Conservation (phyloP, 139 green algal genomes). For the Diplosphaera chodatii region DNA sequence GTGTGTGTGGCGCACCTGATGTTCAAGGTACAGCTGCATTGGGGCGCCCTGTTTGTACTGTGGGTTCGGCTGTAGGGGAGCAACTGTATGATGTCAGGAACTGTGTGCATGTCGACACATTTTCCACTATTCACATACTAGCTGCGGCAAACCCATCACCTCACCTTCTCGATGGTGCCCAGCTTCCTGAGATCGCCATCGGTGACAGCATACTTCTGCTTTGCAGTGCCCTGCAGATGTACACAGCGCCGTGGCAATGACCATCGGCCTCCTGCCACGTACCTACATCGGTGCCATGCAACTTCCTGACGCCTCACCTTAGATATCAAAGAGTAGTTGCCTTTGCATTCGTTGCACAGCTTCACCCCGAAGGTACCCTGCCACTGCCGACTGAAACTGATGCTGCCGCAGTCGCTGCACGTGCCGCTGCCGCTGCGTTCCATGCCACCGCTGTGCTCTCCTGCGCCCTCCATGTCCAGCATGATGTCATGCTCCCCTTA, state of each 20-base stretch:
- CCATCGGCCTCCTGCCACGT: not conserved
- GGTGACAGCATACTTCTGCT: constrained; percentile 42
- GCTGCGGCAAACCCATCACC: too few species aligned
- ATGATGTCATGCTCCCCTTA: too few species aligned
- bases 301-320: constrained; percentile 26
- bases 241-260: not conserved
- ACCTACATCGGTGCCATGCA: too few species aligned
- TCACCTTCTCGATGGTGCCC: constrained; percentile 44
- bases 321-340: constrained; percentile 38
- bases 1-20: constrained; percentile 31
- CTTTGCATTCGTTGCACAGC: constrained; percentile 45
- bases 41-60: constrained; percentile 52
- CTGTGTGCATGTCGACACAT: too few species aligned
- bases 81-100: too few species aligned
- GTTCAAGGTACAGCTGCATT: constrained; percentile 61
- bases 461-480: not conserved
- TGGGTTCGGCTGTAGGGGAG: constrained; percentile 58
- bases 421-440: not conserved
- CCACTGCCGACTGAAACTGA: constrained; percentile 43
- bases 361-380: constrained; percentile 33
- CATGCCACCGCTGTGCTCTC: not conserved
- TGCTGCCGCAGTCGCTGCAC: constrained; percentile 28
- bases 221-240: constrained; percentile 36
- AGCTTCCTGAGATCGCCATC: constrained; percentile 50
- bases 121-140: too few species aligned